phyloP scores from a whole-genome alignment of 148 eudicot species.

The Camellia lanceoleosa region DNA sequence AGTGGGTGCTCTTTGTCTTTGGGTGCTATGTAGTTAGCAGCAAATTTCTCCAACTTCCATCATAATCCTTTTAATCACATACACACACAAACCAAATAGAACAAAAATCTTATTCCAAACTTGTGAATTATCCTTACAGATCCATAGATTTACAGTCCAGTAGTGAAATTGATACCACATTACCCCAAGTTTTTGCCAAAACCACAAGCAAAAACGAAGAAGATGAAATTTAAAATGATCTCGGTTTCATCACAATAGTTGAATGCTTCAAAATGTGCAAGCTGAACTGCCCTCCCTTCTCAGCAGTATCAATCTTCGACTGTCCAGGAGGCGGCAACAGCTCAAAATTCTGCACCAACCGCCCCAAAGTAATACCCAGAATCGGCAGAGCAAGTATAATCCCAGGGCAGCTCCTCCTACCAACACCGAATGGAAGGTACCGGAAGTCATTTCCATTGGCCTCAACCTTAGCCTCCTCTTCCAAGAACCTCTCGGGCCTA shows the following conservation, averaged over 20 bases:
- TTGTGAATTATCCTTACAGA: not conserved
- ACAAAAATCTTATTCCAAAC: not conserved
- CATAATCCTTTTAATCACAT: too few species aligned
- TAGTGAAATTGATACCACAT: not conserved
- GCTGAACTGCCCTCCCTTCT: slow-evolving; percentile 77
- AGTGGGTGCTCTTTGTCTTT: too few species aligned
- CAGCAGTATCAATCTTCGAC: slow-evolving; percentile 58
- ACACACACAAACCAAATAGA: not conserved
- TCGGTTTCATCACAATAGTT: slow-evolving; percentile 59
- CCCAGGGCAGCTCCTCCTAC: slow-evolving; percentile 83
- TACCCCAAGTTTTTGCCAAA: not conserved
- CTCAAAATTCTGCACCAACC: slow-evolving; percentile 78
- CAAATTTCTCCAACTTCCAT: too few species aligned
- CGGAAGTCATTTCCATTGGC: slow-evolving; percentile 72
- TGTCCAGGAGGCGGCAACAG: slow-evolving; percentile 70
- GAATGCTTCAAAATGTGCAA: slow-evolving; percentile 57
- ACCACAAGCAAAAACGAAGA: not conserved
- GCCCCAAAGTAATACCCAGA: slow-evolving; percentile 66
- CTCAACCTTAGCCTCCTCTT: slow-evolving; percentile 74
- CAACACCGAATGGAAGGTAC: slow-evolving; percentile 75
- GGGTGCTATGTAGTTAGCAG: too few species aligned
- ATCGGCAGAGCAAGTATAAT: slow-evolving; percentile 74
- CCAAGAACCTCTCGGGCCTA: slow-evolving; percentile 76
- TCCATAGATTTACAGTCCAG: not conserved
- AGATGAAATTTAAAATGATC: slow-evolving; percentile 19